Evolutionary conservation across 2,329 filamentous ascomycete genomes (phyloP).

Genomic region (Coniochaeta sp.): DNA sequence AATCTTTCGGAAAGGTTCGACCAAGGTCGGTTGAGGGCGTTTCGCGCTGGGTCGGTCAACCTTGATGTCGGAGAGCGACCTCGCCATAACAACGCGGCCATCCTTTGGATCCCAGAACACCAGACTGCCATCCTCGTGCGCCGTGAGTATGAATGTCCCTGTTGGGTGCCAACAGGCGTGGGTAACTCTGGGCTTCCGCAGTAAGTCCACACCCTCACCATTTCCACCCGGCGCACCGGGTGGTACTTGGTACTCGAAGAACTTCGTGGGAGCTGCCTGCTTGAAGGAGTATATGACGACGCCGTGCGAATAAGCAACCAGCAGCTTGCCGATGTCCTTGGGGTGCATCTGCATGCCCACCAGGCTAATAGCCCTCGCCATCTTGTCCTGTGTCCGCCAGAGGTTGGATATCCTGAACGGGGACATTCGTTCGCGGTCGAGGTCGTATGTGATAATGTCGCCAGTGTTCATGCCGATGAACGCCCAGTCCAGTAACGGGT

Average conservation of each 20-base stretch:
- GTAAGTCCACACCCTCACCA: conserved; percentile 50
- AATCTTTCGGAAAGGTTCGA: conserved; percentile 71
- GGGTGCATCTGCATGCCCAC: conserved; percentile 82
- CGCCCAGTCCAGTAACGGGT: conserved; percentile 90
- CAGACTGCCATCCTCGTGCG: conserved; percentile 83
- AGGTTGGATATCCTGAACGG: conserved; percentile 81
- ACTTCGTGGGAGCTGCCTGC: conserved; percentile 70
- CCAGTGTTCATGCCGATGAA: conserved; percentile 78
- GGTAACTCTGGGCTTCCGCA: conserved; percentile 66
- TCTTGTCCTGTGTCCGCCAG: conserved; percentile 69
- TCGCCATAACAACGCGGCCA: conserved; percentile 72
- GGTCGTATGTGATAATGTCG: conserved; percentile 85
- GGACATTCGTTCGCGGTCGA: conserved; percentile 71
- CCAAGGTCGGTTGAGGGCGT: conserved; percentile 47
- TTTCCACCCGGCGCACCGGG: conserved; percentile 80
- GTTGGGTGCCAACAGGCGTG: conserved; percentile 93
- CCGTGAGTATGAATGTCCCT: conserved; percentile 80
- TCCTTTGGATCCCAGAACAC: conserved; percentile 95
- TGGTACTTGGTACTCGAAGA: conserved; percentile 77
- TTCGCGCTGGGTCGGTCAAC: conserved; percentile 59
- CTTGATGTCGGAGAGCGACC: conserved; percentile 68
- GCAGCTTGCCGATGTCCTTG: conserved; percentile 80
- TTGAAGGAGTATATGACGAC: conserved; percentile 93
- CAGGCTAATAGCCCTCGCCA: conserved; percentile 52
- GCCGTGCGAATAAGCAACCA: conserved; percentile 87